A percentile compares a stretch with the other conserved stretches of the same genome.
These are phyloP conservation scores for Wickerhamomyces sp. DNA, from an alignment of 1,139 yeast genomes.

Conservation along the genomic window DNA sequence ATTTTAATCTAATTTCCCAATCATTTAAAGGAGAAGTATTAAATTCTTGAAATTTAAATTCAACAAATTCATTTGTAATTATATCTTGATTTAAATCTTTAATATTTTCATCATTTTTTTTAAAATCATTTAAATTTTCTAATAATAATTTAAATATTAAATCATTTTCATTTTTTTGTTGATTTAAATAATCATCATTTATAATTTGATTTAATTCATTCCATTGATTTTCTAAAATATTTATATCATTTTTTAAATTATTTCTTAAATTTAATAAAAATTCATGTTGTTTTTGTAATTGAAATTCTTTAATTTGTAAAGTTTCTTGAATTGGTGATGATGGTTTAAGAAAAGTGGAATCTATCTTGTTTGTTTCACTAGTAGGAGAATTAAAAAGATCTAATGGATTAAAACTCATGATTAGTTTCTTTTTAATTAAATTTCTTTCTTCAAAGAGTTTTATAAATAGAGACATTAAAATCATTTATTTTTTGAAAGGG, in stretches of 20 bases:
- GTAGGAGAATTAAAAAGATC: neutral
- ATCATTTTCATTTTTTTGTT: conserved; percentile 12
- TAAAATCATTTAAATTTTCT: conserved; percentile 3
- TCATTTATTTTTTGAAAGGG: too few species aligned
- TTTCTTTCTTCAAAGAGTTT: too few species aligned
- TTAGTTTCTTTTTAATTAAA: too few species aligned
- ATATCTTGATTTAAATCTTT: neutral
- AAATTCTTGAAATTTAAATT: conserved; percentile 8
- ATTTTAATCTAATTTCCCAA: conserved; percentile 18
- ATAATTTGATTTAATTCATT: conserved; percentile 6
- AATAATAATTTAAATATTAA: conserved; percentile 10
- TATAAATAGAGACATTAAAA: too few species aligned
- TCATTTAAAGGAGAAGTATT: conserved; percentile 11
- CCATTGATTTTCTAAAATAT: conserved; percentile 11
- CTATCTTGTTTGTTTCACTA: neutral
- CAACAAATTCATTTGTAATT: conserved; percentile 1
- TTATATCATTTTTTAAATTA: conserved; percentile 8
- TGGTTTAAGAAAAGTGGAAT: neutral
- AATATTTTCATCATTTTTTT: neutral
- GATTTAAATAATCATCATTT: conserved; percentile 1
- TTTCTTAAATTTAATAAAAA: conserved; percentile 7
- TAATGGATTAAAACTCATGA: neutral
- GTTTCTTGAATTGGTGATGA: conserved; percentile 1
- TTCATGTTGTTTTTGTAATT: conserved; percentile 12
- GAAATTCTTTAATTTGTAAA: neutral